Percentiles rank a stretch among this genome's conserved stretches.
phyloP scores from a whole-genome alignment of 495 filamentous ascomycete genomes.

The Parachaetomium inaequale region DNA sequence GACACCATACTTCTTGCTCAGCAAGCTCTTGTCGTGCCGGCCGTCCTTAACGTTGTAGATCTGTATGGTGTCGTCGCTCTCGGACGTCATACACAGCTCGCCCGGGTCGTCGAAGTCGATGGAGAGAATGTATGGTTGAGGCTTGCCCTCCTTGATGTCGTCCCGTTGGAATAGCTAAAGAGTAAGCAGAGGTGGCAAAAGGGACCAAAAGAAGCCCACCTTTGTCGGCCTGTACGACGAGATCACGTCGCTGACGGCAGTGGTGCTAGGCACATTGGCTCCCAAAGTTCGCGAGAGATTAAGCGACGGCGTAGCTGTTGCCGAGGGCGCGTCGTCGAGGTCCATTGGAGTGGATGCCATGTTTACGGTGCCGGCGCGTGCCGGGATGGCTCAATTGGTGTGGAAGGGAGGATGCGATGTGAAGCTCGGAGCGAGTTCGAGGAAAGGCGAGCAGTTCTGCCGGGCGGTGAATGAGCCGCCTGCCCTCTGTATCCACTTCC shows the following conservation, averaged over 20 bases:
- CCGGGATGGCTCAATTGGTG: slow-evolving; percentile 1
- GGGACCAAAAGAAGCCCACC: slow-evolving; percentile 30
- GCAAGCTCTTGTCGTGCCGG: slow-evolving; percentile 74
- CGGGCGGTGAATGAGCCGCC: slow-evolving; percentile 14
- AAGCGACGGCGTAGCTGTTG: slow-evolving; percentile 37
- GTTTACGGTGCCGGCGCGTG: background rate
- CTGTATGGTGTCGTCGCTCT: slow-evolving; percentile 90
- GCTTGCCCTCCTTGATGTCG: slow-evolving; percentile 40
- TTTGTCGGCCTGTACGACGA: slow-evolving; percentile 50
- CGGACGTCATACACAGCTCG: slow-evolving; percentile 80
- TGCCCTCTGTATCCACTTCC: background rate
- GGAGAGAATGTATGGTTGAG: slow-evolving; percentile 52
- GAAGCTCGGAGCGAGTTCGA: background rate
- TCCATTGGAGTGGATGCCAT: slow-evolving; percentile 56
- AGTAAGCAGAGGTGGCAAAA: slow-evolving; percentile 15
- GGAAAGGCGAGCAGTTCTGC: slow-evolving; percentile 8
- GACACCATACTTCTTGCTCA: slow-evolving; percentile 91
- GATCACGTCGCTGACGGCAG: slow-evolving; percentile 47
- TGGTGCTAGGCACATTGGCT: slow-evolving; percentile 32
- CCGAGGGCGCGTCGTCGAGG: slow-evolving; percentile 42
- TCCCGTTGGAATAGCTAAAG: slow-evolving; percentile 44
- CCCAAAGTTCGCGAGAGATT: slow-evolving; percentile 40
- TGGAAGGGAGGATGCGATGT: background rate
- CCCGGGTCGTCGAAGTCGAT: slow-evolving; percentile 96
- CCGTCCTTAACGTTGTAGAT: slow-evolving; percentile 90